phyloP scores from a whole-genome alignment of 805 yeast species.

The Ogataea glucozyma region DNA sequence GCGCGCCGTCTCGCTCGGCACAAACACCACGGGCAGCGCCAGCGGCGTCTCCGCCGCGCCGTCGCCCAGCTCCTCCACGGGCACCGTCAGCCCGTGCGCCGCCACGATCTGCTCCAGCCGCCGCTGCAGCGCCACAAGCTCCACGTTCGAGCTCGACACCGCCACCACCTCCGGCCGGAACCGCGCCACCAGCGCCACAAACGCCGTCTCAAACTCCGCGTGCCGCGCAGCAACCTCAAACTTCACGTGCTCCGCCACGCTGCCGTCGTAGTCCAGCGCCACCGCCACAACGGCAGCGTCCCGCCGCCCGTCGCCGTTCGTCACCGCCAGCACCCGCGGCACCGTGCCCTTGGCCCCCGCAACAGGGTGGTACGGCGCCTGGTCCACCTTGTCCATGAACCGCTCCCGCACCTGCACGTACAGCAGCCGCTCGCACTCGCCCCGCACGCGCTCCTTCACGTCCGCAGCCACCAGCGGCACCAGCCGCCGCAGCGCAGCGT shows the following conservation, averaged over 20 bases:
- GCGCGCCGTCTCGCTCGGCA: slow-evolving; percentile 90
- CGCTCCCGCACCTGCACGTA: slow-evolving; percentile 68
- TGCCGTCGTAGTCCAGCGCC: slow-evolving; percentile 76
- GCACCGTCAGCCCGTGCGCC: slow-evolving; percentile 53
- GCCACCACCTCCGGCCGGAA: slow-evolving; percentile 88
- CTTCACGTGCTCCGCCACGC: slow-evolving; percentile 72
- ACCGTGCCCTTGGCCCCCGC: slow-evolving; percentile 76
- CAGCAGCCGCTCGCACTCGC: slow-evolving; percentile 71
- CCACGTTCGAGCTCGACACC: slow-evolving; percentile 82
- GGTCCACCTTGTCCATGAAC: slow-evolving; percentile 75
- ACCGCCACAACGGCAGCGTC: slow-evolving; percentile 86
- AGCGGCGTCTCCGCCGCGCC: too few species aligned
- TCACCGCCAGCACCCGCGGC: slow-evolving; percentile 79
- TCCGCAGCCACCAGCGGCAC: slow-evolving; percentile 68
- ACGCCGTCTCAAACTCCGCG: slow-evolving; percentile 63
- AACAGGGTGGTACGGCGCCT: slow-evolving; percentile 88
- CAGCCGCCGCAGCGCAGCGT: slow-evolving; percentile 64
- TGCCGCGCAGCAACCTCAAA: slow-evolving; percentile 72
- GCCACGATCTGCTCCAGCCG: slow-evolving; percentile 57
- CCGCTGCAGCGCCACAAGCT: slow-evolving; percentile 60
- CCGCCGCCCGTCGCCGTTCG: slow-evolving; percentile 84
- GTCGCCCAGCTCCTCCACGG: too few species aligned
- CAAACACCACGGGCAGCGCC: slow-evolving; percentile 71
- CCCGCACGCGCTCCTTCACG: slow-evolving; percentile 79
- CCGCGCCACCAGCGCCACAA: slow-evolving; percentile 58